These are phyloP conservation scores for Sugiyamaella qingdaonensis DNA, from an alignment of 805 yeast genomes.

Conservation along the genomic window DNA sequence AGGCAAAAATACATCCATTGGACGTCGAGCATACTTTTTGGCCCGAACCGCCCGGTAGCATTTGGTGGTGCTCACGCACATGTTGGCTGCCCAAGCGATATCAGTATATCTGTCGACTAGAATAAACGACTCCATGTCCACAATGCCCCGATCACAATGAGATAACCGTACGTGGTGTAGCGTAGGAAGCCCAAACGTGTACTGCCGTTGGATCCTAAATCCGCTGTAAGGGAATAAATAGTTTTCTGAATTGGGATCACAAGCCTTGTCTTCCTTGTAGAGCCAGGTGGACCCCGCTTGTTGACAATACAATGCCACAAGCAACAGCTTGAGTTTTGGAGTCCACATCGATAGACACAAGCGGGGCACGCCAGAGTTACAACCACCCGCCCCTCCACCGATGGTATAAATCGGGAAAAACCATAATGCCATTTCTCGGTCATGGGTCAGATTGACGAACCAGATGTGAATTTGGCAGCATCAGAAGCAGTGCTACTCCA, in stretches of 20 bases:
- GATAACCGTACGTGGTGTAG: constrained; percentile 44
- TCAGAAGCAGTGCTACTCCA: constrained; percentile 9
- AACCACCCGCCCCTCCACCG: not conserved
- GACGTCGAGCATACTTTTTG: constrained; percentile 47
- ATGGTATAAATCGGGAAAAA: not conserved
- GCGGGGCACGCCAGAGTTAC: not conserved
- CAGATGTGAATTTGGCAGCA: not conserved
- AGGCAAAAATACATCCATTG: constrained; percentile 48
- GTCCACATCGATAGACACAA: not conserved
- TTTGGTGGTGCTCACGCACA: constrained; percentile 18
- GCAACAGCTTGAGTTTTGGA: not conserved
- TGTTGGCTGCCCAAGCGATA: constrained; percentile 43
- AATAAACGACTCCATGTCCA: constrained; percentile 40
- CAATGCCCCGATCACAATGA: constrained; percentile 50
- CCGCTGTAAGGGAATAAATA: constrained; percentile 48
- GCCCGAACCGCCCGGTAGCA: constrained; percentile 61
- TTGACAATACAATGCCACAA: not conserved
- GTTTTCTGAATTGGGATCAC: constrained; percentile 34
- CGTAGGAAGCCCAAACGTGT: constrained; percentile 41
- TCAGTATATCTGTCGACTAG: constrained; percentile 37
- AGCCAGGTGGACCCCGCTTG: constrained; percentile 25
- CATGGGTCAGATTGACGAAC: not conserved
- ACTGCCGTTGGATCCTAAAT: constrained; percentile 49
- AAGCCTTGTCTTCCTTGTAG: constrained; percentile 31
- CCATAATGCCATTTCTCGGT: not conserved